Base-by-base conservation (phyloP, 176 grass and related monocot genomes). In the Chrysopogon serrulatus region DNA sequence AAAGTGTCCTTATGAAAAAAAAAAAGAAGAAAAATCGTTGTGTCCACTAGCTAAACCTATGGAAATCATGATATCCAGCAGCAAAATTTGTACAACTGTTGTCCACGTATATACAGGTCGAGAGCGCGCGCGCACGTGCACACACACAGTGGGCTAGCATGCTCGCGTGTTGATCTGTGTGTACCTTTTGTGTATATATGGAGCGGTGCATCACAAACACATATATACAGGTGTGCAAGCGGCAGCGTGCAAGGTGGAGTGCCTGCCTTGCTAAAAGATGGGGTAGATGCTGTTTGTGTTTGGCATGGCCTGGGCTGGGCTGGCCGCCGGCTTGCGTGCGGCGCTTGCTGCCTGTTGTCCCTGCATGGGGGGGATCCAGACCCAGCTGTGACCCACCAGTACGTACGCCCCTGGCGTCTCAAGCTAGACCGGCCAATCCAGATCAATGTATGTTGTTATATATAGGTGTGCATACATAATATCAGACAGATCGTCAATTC, bases 151-250 rank as follows among this genome's bases (percentile, higher is more conserved):
- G 75, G 35, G 6, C 33, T 3, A 37, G 74, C 33, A 54, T 35
- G n/a, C n/a, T n/a, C n/a, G 70, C 80, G 78, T 32, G 36, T 74
- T 54, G 82, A 56, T 70, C 28, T 36, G 81, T 54, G 23, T 54
- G 15, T 9, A 80, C 87, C 84, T 84, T 77, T 89, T 84, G 56
- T 78, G 81, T n/a, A n/a, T n/a, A n/a, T 44, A 28, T 86, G 56
- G 84, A 88, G 74, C 83, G 54, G 78, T 86, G 71, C 82, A 82
- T 10, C 61, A 15, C 14, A 14, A 17, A 37, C 39, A 80, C 44
- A 61, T 53, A 48, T 10, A 57, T 24, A 62, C 59, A 62, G 24
- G 59, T 28, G 19, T 39, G 19, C 28, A 61, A 23, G 47, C 16
- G 17, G 47, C 47, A 17, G 31, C 27, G 39, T 47, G 70, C 81